Base-by-base conservation (phyloP, 768 basidiomycete genomes). In the Phanerochaete sordida region DNA sequence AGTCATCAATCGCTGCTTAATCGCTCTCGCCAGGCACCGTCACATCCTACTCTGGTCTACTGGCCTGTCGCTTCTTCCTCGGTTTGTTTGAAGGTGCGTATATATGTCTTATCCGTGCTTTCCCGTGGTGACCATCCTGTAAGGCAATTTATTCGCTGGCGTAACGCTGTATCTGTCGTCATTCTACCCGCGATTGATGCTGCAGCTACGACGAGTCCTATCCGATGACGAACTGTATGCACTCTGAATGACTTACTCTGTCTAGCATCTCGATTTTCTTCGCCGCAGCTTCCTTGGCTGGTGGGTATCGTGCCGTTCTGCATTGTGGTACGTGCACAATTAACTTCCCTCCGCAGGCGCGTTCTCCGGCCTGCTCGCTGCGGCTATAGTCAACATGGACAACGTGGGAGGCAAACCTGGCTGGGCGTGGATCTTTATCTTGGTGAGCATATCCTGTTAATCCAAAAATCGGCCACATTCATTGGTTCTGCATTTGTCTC, bases 341-440 rank as follows among this genome's bases (percentile, higher is more conserved):
- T 23, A 3, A 37, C 5, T 19, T n/a, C 52, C 6, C 6, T 5
- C 31, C 0, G 81, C 84, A 0, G 51, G 51, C 21, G 51, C 51
- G 1, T 52, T 86, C 64, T 86, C 85, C 5, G 87, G 88, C 45
- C 71, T 89, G 7, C 76, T 90, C 24, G 86, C 86, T 0, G 75
- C 83, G 30, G 84, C 77, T 1, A 85, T 90, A 50, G 66, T 76
- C n/a, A 70, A 83, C 15, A 83, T 90, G 76, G 69, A 84, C 46
- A 82, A 81, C 15, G 70, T 77, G 9, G 77, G 79, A 1, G 81
- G 83, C 5, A 77, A 72, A 55, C 74, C 79, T 1, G 86, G 83
- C 0, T 88, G 86, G 87, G 76, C 81, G 16, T 90, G 85, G 87
- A 81, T 88, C 51, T 86, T 86, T 68, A 83, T 86, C 56, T 72